Base-by-base conservation (phyloP, 805 yeast genomes). In the Millerozyma miso region DNA sequence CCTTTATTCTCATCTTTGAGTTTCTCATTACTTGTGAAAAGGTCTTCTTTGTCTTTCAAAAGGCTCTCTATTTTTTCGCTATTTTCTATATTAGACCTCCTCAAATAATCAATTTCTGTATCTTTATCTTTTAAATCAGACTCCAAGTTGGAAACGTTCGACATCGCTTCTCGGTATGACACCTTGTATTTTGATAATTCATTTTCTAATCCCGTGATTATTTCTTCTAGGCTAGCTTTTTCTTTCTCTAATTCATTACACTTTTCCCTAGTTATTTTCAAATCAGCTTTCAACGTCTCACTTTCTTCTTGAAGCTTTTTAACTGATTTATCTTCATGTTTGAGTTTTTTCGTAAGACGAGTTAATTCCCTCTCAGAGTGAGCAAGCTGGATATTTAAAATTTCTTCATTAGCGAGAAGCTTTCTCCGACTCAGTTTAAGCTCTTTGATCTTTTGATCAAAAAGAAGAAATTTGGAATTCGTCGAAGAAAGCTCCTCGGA, bases 351-450 rank as follows among this genome's bases (percentile, higher is more conserved):
- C n/a, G 55, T 57, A 10, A 54, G 38, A 14, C 59, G 56, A 14
- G 56, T 60, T 41, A 60, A 46, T 37, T 61, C 69, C 23, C 60
- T 43, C 31, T 55, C 62, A 43, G 57, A 52, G 37, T 53, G 58
- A 31, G 53, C 55, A 19, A 62, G 48, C 44, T 62, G 65, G n/a
- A 56, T 52, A 2, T 38, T 40, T 19, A 58, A 41, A 3, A 58
- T 34, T 33, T 56, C 58, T 44, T 58, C 62, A 33, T 49, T 49
- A 16, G 51, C 53, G 2, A 33, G 18, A 33, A 53, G 40, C 31
- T 44, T 50, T 16, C 46, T 46, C 13, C 46, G 51, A 4, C 35
- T n/a, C 36, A 43, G 52, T 19, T 49, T 44, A 16, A 56, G 45
- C 29, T 54, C 54, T 33, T 58, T 50, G 12, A 54, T 40, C 23